These are phyloP conservation scores for Gyrodon lividus DNA, from an alignment of 768 basidiomycete species.

Conservation along the genomic window DNA sequence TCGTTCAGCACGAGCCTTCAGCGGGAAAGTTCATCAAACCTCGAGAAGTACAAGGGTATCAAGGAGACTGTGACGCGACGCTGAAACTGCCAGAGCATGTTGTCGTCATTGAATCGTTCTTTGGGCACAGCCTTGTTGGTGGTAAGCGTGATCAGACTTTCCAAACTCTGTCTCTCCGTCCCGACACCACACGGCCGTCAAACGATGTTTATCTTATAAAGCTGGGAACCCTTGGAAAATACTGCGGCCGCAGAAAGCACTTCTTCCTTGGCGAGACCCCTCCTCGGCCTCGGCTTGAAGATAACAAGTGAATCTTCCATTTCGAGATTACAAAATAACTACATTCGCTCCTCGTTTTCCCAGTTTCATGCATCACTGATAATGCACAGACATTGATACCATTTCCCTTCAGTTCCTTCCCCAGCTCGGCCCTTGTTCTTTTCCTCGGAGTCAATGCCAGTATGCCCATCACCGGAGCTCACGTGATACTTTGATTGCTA, in stretches of 20 bases:
- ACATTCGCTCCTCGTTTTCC: neutral
- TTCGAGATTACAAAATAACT: slow-evolving; percentile 10
- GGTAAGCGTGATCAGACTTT: slow-evolving; percentile 6
- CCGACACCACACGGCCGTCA: neutral
- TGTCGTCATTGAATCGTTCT: slow-evolving; percentile 4
- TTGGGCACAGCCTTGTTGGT: slow-evolving; percentile 21
- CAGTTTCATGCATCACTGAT: too few relatives aligned
- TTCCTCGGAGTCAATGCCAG: too few relatives aligned
- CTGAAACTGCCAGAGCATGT: slow-evolving; percentile 16
- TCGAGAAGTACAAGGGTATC: too few relatives aligned
- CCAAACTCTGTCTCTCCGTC: neutral
- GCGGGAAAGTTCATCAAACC: too few relatives aligned
- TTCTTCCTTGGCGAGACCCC: slow-evolving; percentile 19
- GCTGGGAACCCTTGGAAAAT: slow-evolving; percentile 26
- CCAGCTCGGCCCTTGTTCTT: too few relatives aligned
- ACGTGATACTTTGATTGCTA: too few relatives aligned
- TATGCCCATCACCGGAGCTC: too few relatives aligned
- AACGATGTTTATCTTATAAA: slow-evolving; percentile 9
- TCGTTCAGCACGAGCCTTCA: too few relatives aligned
- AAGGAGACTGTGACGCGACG: too few relatives aligned
- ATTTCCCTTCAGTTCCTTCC: too few relatives aligned
- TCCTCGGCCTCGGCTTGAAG: slow-evolving; percentile 19
- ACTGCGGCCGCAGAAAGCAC: slow-evolving; percentile 29
- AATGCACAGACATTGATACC: too few relatives aligned
- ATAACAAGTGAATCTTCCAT: slow-evolving; percentile 30